Base-by-base conservation (phyloP, 2,329 filamentous ascomycete species). In the Epichloe uncinata region DNA sequence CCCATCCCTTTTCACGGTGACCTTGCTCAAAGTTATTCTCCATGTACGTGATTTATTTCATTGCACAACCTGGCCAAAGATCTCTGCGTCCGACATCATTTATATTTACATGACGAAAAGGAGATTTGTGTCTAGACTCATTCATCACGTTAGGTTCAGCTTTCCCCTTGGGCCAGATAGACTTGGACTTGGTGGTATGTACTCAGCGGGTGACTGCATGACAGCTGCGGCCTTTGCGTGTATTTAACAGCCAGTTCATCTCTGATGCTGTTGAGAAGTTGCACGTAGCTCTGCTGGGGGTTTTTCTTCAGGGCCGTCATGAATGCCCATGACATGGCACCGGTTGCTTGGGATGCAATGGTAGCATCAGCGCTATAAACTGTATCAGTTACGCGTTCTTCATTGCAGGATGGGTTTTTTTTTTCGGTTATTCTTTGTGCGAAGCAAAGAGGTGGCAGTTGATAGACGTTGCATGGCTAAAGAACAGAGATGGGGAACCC, bases 241-340 rank as follows among this genome's bases (percentile, higher is more conserved):
- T 98, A 98, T 63, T 91, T 91, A 47, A 79, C 81, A 54, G 87
- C 73, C 54, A 98, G 75, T 68, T 97, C 89, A 58, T 96, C 90
- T 55, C 93, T 85, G 61, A 98, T 95, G 68, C 84, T 95, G 74
- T 96, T 97, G 60, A 98, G 78, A 54, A 98, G 73, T 71, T 96
- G 85, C 47, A 98, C 90, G 63, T 98, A 98, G 72, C 89, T 96
- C 73, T 98, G 93, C 63, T 96, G 89, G 0, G 90, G 90, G 66
- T 97, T 95, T 77, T 95, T 95, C 73, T 88, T 91, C 57, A 98
- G 78, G 42, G 90, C 84, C 5, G 76, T 85, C 65, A 98, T 90
- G 66, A 98, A 98, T 9, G 93, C 93, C 82, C 87, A 97, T 1
- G 89, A 95, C 93, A 98, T 97, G 63, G 93, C 93, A 48, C 93